These are phyloP conservation scores for Quercus berberidifolia DNA, from an alignment of 306 rosid genomes.

Conservation along the genomic window DNA sequence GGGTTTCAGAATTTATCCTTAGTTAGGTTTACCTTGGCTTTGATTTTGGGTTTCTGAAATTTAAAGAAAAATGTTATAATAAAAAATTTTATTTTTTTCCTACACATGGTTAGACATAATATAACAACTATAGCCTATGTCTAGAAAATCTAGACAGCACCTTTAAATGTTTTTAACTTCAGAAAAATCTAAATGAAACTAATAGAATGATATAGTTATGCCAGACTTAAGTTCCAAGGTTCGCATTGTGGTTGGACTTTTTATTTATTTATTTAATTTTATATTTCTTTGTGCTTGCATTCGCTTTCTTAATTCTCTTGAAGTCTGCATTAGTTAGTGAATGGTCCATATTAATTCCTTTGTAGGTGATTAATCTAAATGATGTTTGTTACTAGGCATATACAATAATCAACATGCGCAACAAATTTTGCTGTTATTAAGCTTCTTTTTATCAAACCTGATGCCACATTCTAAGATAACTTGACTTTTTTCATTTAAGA, in stretches of 20 bases:
- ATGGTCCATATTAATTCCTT: neutral
- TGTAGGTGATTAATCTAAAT: neutral
- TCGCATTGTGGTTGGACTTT: neutral
- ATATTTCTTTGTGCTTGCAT: neutral
- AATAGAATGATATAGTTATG: too few relatives aligned
- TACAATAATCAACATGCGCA: neutral
- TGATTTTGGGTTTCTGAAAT: too few relatives aligned
- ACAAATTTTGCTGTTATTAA: neutral
- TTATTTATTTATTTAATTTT: neutral
- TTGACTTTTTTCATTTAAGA: neutral
- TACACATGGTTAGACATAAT: too few relatives aligned
- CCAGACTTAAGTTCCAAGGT: neutral
- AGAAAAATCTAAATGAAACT: too few relatives aligned
- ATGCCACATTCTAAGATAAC: neutral
- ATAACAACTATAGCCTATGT: too few relatives aligned
- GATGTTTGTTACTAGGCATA: neutral
- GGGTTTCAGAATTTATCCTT: too few relatives aligned
- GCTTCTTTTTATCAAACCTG: neutral
- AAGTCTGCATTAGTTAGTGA: neutral
- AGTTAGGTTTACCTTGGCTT: too few relatives aligned
- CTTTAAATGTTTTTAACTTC: too few relatives aligned
- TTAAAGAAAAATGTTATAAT: too few relatives aligned
- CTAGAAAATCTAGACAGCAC: too few relatives aligned
- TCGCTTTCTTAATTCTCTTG: neutral
- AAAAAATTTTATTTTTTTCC: too few relatives aligned